Conservation (phyloP, 2,329 filamentous ascomycete genomes). For the Penicillium paneum region DNA sequence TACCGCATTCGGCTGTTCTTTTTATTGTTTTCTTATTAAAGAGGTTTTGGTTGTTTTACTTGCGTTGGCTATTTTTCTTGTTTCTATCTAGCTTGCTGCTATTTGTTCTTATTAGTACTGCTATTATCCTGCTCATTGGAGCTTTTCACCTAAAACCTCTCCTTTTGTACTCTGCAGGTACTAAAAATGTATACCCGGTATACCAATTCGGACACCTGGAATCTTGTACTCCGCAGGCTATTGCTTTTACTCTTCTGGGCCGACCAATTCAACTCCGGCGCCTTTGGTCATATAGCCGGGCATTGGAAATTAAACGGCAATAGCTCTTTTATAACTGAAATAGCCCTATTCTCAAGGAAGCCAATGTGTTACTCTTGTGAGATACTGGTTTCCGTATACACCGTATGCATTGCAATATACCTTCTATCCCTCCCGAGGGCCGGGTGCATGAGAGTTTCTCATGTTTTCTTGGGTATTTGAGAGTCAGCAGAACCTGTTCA, state of each 20-base stretch:
- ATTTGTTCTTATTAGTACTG: not conserved
- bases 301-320: conserved; percentile 3
- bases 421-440: not conserved
- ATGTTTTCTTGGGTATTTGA: not conserved
- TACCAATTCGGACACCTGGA: not conserved
- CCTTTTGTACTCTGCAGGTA: not conserved
- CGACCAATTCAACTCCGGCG: not conserved
- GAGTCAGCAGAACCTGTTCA: too few species aligned
- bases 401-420: not conserved
- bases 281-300: not conserved
- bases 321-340: not conserved
- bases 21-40: not conserved
- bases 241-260: conserved; percentile 5
- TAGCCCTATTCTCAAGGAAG: not conserved
- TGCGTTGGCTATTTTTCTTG: not conserved
- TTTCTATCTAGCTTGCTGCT: not conserved
- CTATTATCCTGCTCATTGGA: not conserved
- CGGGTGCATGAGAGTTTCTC: too few species aligned
- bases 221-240: not conserved
- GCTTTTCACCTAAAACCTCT: not conserved
- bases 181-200: not conserved
- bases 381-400: not conserved
- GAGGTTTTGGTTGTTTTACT: too few species aligned
- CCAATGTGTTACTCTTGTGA: not conserved
- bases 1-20: conserved; percentile 20